These are phyloP conservation scores for Lyophyllum atratum DNA, from an alignment of 768 basidiomycete species.

Conservation along the genomic window DNA sequence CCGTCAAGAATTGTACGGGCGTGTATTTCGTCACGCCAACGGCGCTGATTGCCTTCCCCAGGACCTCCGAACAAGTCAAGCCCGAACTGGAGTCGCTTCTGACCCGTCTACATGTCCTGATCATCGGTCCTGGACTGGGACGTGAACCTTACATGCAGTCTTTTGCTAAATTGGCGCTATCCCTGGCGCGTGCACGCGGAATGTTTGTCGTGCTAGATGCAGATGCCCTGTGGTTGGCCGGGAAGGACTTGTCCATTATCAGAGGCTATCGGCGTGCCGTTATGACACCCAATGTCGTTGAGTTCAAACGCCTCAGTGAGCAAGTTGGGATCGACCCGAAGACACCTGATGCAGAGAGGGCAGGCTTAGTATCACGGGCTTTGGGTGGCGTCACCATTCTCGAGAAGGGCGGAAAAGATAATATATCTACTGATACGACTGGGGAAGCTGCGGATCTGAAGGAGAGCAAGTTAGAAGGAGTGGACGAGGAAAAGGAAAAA, in stretches of 20 bases:
- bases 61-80: conserved; percentile 49
- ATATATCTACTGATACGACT: conserved; percentile 78
- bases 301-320: conserved; percentile 85
- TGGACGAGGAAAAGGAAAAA: conserved; percentile 51
- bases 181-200: conserved; percentile 67
- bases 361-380: conserved; percentile 66
- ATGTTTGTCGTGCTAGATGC: conserved; percentile 96
- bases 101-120: conserved; percentile 85
- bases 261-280: conserved; percentile 86
- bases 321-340: conserved; percentile 63
- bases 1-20: conserved; percentile 58
- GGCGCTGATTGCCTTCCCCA: conserved; percentile 24
- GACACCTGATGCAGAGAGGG: conserved; percentile 55
- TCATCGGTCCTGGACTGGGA: conserved; percentile 94
- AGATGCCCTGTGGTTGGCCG: conserved; percentile 85
- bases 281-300: conserved; percentile 92
- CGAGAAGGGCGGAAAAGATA: conserved; percentile 83
- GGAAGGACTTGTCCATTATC: conserved; percentile 72
- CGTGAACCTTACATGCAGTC: conserved; percentile 88
- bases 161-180: conserved; percentile 76
- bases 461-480: conserved; percentile 42
- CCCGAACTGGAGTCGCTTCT: conserved; percentile 67
- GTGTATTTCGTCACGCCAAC: background rate
- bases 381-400: conserved; percentile 90
- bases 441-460: conserved; percentile 49